phyloP scores from a whole-genome alignment of 805 yeast species.

The Wickerhamomyces rabaulensis region DNA sequence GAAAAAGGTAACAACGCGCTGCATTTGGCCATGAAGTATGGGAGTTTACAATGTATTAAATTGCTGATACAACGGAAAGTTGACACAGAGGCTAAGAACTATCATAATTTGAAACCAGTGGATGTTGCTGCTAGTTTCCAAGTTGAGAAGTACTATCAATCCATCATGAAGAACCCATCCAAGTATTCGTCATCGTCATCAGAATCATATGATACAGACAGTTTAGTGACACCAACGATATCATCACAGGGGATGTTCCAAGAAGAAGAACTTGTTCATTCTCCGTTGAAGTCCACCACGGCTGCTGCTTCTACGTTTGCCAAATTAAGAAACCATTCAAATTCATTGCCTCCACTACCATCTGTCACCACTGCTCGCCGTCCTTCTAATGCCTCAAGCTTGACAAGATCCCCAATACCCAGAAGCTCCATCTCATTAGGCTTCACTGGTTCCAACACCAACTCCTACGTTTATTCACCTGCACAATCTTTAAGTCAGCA shows the following conservation, averaged over 20 bases:
- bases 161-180: constrained; percentile 5
- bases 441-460: constrained; percentile 19
- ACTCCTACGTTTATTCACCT: constrained; percentile 22
- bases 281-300: background rate
- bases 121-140: constrained; percentile 55
- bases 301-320: background rate
- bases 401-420: constrained; percentile 21
- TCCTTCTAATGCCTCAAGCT: constrained; percentile 20
- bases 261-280: background rate
- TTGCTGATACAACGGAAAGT: constrained; percentile 46
- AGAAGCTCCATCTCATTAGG: constrained; percentile 20
- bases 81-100: constrained; percentile 44
- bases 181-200: constrained; percentile 11
- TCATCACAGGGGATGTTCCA: background rate
- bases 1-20: constrained; percentile 74
- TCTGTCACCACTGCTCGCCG: constrained; percentile 27
- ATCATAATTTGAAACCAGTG: constrained; percentile 58
- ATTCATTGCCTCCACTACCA: constrained; percentile 29
- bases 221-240: constrained; percentile 1
- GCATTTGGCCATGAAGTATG: constrained; percentile 75
- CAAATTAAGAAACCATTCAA: constrained; percentile 17
- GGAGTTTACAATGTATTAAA: constrained; percentile 51
- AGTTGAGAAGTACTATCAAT: constrained; percentile 37
- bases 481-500: constrained; percentile 4
- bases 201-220: constrained; percentile 14